A percentile compares a stretch with the other conserved stretches of the same genome.
Conservation (phyloP, 2,329 filamentous ascomycete species). For the Calonectria leucothoes region DNA sequence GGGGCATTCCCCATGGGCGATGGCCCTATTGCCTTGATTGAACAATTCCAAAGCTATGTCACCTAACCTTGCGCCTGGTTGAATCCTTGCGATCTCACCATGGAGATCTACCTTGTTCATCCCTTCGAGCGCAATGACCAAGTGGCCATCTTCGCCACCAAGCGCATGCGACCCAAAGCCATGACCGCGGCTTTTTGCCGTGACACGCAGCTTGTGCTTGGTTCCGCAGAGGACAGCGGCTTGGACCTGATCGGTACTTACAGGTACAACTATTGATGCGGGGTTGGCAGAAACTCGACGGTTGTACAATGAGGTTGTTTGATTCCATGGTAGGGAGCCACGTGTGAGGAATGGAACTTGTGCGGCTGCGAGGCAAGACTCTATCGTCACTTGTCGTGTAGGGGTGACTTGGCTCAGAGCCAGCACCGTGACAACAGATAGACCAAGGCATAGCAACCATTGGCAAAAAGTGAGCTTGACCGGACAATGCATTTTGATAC, state of each 20-base stretch:
- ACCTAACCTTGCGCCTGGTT: conserved; percentile 62
- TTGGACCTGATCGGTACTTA: conserved; percentile 53
- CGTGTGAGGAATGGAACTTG: conserved; percentile 30
- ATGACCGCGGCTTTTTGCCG: conserved; percentile 64
- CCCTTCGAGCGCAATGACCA: conserved; percentile 53
- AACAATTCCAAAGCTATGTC: conserved; percentile 55
- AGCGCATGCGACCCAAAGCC: conserved; percentile 63
- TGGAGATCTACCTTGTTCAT: conserved; percentile 48
- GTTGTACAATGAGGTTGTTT: conserved; percentile 47
- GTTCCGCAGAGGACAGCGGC: conserved; percentile 58
- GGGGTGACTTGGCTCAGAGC: not conserved
- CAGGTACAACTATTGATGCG: conserved; percentile 44
- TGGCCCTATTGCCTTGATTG: conserved; percentile 50
- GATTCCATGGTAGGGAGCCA: conserved; percentile 42
- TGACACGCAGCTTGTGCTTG: conserved; percentile 57
- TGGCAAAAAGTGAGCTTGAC: not conserved
- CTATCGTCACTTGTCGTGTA: not conserved
- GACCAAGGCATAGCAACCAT: not conserved
- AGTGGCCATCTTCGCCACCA: conserved; percentile 53
- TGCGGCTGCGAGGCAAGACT: conserved; percentile 36
- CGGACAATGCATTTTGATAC: not conserved
- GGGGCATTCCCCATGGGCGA: conserved; percentile 64
- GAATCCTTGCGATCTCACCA: conserved; percentile 25
- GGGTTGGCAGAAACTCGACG: conserved; percentile 45
- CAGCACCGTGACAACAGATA: not conserved